Conservation (phyloP, 2,329 filamentous ascomycete species). For the Teratosphaeria viscida region DNA sequence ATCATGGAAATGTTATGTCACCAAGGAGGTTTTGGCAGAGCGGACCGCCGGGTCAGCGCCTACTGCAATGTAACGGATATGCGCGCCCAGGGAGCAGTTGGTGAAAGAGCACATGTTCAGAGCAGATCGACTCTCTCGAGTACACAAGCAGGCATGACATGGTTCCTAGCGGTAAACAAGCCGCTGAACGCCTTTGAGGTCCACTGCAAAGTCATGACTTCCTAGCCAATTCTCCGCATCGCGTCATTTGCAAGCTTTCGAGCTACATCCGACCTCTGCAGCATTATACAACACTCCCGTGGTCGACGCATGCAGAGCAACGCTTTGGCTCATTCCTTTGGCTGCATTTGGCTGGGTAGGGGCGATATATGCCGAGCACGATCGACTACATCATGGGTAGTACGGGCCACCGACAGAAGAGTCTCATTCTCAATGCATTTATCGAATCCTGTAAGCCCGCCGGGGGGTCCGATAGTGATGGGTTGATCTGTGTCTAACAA, state of each 20-base stretch:
- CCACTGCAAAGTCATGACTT: not conserved
- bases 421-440: constrained; percentile 33
- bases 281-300: not conserved
- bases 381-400: not conserved
- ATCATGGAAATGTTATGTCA: too few species aligned
- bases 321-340: not conserved
- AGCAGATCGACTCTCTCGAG: too few species aligned
- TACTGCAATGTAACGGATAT: not conserved
- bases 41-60: too few species aligned
- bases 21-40: too few species aligned
- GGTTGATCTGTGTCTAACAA: not conserved
- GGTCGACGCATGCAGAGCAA: not conserved
- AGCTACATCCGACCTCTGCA: not conserved
- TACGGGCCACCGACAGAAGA: constrained; percentile 20
- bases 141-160: not conserved
- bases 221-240: not conserved
- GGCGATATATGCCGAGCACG: not conserved
- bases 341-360: not conserved
- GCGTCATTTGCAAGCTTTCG: not conserved
- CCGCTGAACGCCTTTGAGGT: not conserved
- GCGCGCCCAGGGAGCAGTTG: not conserved
- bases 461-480: too few species aligned
- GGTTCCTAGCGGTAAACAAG: not conserved
- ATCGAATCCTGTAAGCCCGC: constrained; percentile 28
- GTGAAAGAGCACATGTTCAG: too few species aligned